Percentiles rank a stretch among this genome's conserved stretches.
Conservation (phyloP, 768 basidiomycete species). For the Leccinum longicurvipes region DNA sequence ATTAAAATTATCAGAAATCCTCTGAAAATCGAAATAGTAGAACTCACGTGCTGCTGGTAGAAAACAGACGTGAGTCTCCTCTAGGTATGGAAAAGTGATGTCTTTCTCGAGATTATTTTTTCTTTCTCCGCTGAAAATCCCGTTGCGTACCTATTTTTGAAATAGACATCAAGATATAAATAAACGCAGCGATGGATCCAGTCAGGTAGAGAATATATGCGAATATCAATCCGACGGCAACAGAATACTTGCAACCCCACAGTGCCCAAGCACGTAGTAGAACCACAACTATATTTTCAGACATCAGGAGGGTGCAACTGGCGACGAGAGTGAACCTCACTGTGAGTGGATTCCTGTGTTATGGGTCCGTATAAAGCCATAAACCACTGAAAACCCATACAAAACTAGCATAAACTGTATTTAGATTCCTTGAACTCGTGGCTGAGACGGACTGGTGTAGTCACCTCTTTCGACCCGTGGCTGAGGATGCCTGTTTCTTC, state of each 20-base stretch:
- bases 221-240: conserved; percentile 4
- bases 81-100: not conserved
- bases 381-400: not conserved
- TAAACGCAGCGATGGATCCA: not conserved
- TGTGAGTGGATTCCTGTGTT: conserved; percentile 8
- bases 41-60: not conserved
- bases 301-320: not conserved
- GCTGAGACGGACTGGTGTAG: not conserved
- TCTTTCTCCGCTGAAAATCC: not conserved
- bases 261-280: conserved; percentile 19
- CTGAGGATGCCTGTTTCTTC: conserved; percentile 13
- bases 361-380: not conserved
- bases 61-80: not conserved
- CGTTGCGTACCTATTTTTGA: not conserved
- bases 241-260: conserved; percentile 10
- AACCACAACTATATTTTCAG: conserved; percentile 9
- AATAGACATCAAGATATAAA: not conserved
- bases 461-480: conserved; percentile 4
- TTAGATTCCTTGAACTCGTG: not conserved
- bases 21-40: not conserved
- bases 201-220: conserved; percentile 8
- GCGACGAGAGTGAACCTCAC: not conserved
- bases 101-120: not conserved
- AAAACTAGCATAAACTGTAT: conserved; percentile 2
- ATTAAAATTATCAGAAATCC: not conserved